Evolutionary conservation across 768 basidiomycete genomes (phyloP), one percentile per base, ranked within the genome.

Genomic region (Trametes cinnabarina): DNA sequence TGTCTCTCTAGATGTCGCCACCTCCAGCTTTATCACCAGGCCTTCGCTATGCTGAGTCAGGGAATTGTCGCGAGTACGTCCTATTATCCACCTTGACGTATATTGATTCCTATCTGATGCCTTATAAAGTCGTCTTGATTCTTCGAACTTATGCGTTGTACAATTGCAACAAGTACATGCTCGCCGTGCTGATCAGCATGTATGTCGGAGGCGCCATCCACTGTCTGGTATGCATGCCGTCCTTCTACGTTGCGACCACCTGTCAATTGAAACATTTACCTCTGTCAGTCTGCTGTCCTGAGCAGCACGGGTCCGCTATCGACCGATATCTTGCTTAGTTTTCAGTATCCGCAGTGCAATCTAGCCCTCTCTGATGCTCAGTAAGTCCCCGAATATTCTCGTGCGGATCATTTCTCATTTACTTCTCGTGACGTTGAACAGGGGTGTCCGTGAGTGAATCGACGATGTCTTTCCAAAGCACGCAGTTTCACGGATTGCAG

Each of bases 141-240:
- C 57, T 66, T 42, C 64, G 68, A 15, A 65, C 66, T 12, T 68
- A 65, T n/a, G 67, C 67, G 3, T 47, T 69, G 20, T 68, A 68
- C 49, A 40, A 58, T 28, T 54, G 67, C 35, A 66, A 55, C 20
- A 58, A 49, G 10, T 52, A 48, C 20, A 49, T 69, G n/a, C 51
- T 68, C 12, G 32, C 26, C 2, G 8, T 54, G 28, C 51, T 59
- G 12, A 23, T 54, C 11, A 37, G 37, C 28, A 58, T 51, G 51
- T 46, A 58, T n/a, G 19, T 58, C 15, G 57, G 50, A 10, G 57
- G 57, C 15, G 37, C 34, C 3, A 47, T 57, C 14, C 55, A 57
- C 26, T 57, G 52, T 44, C 47, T 59, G 15, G 51, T 51, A 23
- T 42, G 49, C 39, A 17, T 8, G 4, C 12, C 20, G 22, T 25